Evolutionary conservation across 1,284 basidiomycete genomes (phyloP).

Genomic region (Ustilago cynodontis): DNA sequence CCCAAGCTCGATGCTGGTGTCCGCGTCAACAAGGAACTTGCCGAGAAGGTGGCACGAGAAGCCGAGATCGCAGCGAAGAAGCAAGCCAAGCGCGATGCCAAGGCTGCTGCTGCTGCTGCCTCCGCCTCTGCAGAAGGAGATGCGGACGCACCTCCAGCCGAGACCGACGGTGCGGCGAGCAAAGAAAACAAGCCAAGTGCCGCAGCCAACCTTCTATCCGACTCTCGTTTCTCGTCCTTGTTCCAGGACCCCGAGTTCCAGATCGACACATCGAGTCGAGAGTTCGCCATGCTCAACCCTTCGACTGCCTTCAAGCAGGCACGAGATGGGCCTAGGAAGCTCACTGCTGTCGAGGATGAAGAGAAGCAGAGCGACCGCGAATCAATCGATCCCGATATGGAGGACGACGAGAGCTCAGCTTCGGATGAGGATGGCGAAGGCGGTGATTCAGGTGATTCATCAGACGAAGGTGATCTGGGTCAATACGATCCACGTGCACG

Average conservation of each 20-base stretch:
- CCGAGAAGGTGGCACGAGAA: slow-evolving; percentile 83
- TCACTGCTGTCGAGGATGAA: slow-evolving; percentile 87
- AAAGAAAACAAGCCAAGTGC: slow-evolving; percentile 27
- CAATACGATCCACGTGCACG: slow-evolving; percentile 51
- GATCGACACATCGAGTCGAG: slow-evolving; percentile 87
- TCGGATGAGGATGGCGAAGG: slow-evolving; percentile 14
- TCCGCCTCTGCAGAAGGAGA: slow-evolving; percentile 60
- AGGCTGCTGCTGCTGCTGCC: slow-evolving; percentile 22
- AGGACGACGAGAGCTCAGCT: slow-evolving; percentile 32
- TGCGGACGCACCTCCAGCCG: slow-evolving; percentile 67
- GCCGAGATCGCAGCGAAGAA: slow-evolving; percentile 76
- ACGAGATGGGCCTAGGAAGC: slow-evolving; percentile 67
- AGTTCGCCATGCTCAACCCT: slow-evolving; percentile 92
- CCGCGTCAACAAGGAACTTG: slow-evolving; percentile 92
- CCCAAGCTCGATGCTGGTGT: slow-evolving; percentile 68
- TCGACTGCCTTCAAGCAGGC: slow-evolving; percentile 73
- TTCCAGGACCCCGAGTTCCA: slow-evolving; percentile 95
- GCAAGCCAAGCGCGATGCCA: slow-evolving; percentile 63
- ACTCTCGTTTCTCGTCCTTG: slow-evolving; percentile 89
- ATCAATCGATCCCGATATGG: slow-evolving; percentile 73
- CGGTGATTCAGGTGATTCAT: slow-evolving; percentile 72
- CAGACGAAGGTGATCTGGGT: slow-evolving; percentile 52
- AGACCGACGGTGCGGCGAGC: slow-evolving; percentile 69
- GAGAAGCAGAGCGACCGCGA: slow-evolving; percentile 83
- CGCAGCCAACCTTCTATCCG: slow-evolving; percentile 76